Conservation (phyloP, 1,284 basidiomycete species). For the Trichosporon faecale region DNA sequence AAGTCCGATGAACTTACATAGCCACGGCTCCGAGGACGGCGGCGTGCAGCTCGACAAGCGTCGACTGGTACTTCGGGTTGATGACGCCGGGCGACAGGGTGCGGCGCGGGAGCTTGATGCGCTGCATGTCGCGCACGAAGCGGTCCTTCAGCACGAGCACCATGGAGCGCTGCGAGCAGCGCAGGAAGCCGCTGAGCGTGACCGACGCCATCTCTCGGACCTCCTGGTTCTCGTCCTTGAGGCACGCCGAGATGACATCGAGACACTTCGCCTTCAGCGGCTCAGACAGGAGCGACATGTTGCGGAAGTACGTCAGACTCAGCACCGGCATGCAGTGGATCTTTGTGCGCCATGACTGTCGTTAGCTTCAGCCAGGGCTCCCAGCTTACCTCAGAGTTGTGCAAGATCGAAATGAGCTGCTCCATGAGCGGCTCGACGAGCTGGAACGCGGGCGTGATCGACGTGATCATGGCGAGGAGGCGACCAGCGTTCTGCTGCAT, state of each 20-base stretch:
- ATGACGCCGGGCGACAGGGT: constrained; percentile 57
- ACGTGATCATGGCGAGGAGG: constrained; percentile 53
- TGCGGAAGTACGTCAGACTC: constrained; percentile 55
- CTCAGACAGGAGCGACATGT: constrained; percentile 71
- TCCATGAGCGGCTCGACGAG: constrained; percentile 53
- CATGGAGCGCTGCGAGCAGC: constrained; percentile 86
- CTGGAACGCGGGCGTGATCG: constrained; percentile 53
- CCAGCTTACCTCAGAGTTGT: constrained; percentile 46
- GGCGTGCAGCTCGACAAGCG: constrained; percentile 75
- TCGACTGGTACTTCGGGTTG: constrained; percentile 66
- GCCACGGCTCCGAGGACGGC: constrained; percentile 75
- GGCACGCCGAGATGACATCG: constrained; percentile 61
- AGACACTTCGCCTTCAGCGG: constrained; percentile 66
- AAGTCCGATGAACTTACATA: constrained; percentile 37
- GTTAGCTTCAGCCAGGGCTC: not conserved
- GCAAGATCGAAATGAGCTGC: constrained; percentile 50
- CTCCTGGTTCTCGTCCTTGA: constrained; percentile 87
- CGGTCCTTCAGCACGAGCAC: constrained; percentile 85
- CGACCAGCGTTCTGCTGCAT: constrained; percentile 50
- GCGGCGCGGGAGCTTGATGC: constrained; percentile 67
- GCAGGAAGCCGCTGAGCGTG: constrained; percentile 81
- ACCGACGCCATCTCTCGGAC: constrained; percentile 91
- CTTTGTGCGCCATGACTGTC: constrained; percentile 54
- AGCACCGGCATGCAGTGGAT: constrained; percentile 55
- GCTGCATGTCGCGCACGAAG: constrained; percentile 65